Conservation (phyloP, 257 asterid species). For the Solanum ossicruentum region DNA sequence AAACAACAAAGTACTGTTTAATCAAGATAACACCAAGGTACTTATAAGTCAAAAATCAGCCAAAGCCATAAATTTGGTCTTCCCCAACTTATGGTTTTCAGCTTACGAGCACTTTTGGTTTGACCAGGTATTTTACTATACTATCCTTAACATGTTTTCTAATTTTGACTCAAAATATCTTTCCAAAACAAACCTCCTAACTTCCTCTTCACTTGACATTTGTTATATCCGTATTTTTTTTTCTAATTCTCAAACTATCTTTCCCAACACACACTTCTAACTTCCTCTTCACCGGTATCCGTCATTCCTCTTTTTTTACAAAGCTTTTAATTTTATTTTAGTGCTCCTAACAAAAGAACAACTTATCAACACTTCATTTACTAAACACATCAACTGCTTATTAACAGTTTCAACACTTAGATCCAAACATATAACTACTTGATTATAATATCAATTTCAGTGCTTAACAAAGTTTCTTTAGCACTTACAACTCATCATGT, state of each 20-base stretch:
- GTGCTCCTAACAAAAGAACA: not conserved
- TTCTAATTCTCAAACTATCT: not conserved
- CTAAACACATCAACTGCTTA: not conserved
- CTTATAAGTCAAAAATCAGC: not conserved
- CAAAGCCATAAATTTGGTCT: not conserved
- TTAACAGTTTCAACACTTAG: not conserved
- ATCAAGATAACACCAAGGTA: not conserved
- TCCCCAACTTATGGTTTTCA: not conserved
- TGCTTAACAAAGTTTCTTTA: not conserved
- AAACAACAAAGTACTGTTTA: not conserved
- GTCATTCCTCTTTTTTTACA: not conserved
- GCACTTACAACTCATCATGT: not conserved
- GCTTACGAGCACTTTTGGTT: not conserved
- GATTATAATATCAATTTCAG: not conserved
- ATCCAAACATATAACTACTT: not conserved
- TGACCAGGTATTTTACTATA: not conserved
- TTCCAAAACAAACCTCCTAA: not conserved
- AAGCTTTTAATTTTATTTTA: not conserved
- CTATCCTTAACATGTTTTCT: not conserved
- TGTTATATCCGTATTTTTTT: not conserved
- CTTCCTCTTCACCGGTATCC: not conserved
- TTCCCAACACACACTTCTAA: not conserved
- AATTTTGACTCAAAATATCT: not conserved
- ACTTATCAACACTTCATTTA: not conserved
- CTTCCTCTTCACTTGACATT: not conserved